These are phyloP conservation scores for Aethionema arabicum DNA, from an alignment of 345 rosid species.

Conservation along the genomic window DNA sequence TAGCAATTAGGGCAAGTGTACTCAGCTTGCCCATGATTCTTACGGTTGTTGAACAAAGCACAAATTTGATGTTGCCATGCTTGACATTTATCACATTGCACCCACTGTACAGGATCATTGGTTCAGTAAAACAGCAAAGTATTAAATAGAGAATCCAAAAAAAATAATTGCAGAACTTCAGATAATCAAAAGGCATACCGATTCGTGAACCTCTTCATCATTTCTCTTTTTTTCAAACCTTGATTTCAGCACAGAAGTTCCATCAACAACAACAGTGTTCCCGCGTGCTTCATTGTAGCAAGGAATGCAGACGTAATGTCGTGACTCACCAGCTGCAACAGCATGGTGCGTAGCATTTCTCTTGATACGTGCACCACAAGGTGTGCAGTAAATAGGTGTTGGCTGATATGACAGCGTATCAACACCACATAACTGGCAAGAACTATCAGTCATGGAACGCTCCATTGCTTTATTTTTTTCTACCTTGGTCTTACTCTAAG, in stretches of 20 bases:
- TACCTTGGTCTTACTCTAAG: conserved; percentile 89
- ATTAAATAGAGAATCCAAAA: neutral
- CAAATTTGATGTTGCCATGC: conserved; percentile 99
- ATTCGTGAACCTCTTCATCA: conserved; percentile 98
- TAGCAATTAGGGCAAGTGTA: conserved; percentile 99
- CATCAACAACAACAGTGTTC: conserved; percentile 70
- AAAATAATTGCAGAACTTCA: conserved; percentile 7
- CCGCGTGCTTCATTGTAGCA: conserved; percentile 95
- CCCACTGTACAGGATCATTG: conserved; percentile 73
- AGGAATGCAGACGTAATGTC: conserved; percentile 89
- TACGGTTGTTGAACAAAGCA: conserved; percentile 90
- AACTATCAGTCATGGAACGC: conserved; percentile 93
- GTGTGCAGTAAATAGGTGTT: conserved; percentile 91
- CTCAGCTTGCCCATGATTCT: conserved; percentile 98
- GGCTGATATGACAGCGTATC: conserved; percentile 99
- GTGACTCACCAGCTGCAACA: conserved; percentile 82
- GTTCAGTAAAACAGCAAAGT: conserved; percentile 23
- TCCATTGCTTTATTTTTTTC: conserved; percentile 98
- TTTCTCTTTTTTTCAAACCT: conserved; percentile 97
- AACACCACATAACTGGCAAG: conserved; percentile 98
- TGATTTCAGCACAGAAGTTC: conserved; percentile 61
- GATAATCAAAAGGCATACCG: conserved; percentile 53
- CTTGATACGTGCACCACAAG: conserved; percentile 96
- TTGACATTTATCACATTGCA: conserved; percentile 99
- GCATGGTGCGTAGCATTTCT: conserved; percentile 95